These are phyloP conservation scores for Pluteus cervinus DNA, from an alignment of 768 basidiomycete species.

Conservation along the genomic window DNA sequence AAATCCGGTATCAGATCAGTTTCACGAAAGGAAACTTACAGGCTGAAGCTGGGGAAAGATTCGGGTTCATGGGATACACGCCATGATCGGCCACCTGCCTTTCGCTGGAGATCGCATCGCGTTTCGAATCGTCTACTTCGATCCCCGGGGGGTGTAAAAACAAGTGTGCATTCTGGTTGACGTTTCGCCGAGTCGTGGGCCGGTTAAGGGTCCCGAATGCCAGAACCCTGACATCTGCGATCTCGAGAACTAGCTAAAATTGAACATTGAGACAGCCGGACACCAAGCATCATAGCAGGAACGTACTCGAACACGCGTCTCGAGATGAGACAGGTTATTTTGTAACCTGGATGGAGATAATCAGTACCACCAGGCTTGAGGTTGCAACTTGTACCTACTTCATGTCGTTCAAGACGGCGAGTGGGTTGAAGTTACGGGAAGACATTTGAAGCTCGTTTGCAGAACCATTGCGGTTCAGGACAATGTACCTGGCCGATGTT, in stretches of 20 bases:
- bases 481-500: slow-evolving; percentile 50
- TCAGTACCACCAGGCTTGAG: background rate
- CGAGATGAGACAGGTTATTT: slow-evolving; percentile 60
- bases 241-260: slow-evolving; percentile 57
- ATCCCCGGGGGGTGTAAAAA: slow-evolving; percentile 70
- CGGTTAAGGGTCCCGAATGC: slow-evolving; percentile 64
- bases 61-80: slow-evolving; percentile 32
- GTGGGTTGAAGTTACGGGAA: slow-evolving; percentile 64
- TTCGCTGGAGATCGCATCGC: background rate
- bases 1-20: slow-evolving; percentile 2
- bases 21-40: slow-evolving; percentile 8
- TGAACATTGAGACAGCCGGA: background rate
- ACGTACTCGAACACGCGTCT: slow-evolving; percentile 61
- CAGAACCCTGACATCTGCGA: slow-evolving; percentile 67
- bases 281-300: slow-evolving; percentile 1
- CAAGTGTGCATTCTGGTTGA: slow-evolving; percentile 63
- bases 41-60: slow-evolving; percentile 20
- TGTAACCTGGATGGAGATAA: slow-evolving; percentile 42
- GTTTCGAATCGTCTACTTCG: slow-evolving; percentile 17
- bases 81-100: slow-evolving; percentile 34
- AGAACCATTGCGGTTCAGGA: slow-evolving; percentile 69
- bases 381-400: slow-evolving; percentile 42
- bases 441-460: slow-evolving; percentile 65
- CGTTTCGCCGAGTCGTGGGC: slow-evolving; percentile 39
- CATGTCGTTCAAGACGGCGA: slow-evolving; percentile 65